Base-by-base conservation (phyloP, 805 yeast genomes). In the Kluyveromyces nonfermentans region DNA sequence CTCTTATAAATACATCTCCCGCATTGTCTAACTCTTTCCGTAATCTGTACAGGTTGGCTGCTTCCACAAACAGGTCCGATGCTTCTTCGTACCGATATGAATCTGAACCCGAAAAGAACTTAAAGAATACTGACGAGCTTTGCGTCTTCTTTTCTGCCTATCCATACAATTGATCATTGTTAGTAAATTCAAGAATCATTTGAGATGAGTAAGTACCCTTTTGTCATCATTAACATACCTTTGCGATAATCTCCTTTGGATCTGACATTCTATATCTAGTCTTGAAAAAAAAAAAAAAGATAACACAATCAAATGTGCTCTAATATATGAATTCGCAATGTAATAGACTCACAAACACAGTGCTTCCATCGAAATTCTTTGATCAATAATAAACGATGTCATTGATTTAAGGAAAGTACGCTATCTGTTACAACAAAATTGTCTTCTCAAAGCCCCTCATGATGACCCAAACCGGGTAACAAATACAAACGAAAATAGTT, bases 31-130 rank as follows among this genome's bases (percentile, higher is more conserved):
- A 74, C 57, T 87, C 84, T 56, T 85, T 85, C 52, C 77, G 80
- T 46, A 93, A 65, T 49, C 89, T 76, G 69, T 80, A 93, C 22
- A 78, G 73, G 57, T 90, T 93, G n/a, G 94, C 99, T 2, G 98
- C 98, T 63, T 89, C 94, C 18, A 82, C 72, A 59, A 81, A 90
- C 22, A 86, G 66, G 51, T 93, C 98, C 3, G 89, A 82, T 3
- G 98, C 97, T 50, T 93, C 98, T 60, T 93, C 99, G 42, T 70
- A 75, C 48, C 85, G 74, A 49, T 75, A 72, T 3, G 79, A 67
- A 30, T 74, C 72, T 8, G 82, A 72, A 1, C 82, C 74, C 4
- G 90, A 83, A 42, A 87, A 74, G 17, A 83, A 56, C 48, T 77
- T 74, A 52, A 89, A 75, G 48, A 84, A 73, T 4, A 96, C 94